Base-by-base conservation (phyloP, 805 yeast genomes). In the Wickerhamiella brachini region DNA sequence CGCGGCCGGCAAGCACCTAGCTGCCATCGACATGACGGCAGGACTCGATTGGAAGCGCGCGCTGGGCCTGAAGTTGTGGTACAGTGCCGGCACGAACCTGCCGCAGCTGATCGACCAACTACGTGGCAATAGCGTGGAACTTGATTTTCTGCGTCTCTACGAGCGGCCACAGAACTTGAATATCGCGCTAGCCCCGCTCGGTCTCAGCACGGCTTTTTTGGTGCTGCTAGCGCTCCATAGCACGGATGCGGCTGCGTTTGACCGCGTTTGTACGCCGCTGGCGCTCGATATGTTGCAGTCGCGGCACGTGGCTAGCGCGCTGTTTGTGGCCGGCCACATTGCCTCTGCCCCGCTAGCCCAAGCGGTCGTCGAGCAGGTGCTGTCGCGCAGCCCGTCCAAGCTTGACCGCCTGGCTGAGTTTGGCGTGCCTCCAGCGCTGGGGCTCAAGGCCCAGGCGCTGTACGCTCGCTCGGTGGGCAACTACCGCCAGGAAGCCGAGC, bases 21-120 rank as follows among this genome's bases (percentile, higher is more conserved):
- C 57, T 4, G 59, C 56, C 2, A 29, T 60, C 10, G 52, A 56
- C 26, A 41, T 61, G 17, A 56, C 71, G 2, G 67, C 66, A 2
- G 77, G 72, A 1, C 70, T 84, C 26, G 74, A 82, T 15, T 85
- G 95, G 94, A 72, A 76, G 52, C 69, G 81, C 31, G 71, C 76
- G 22, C 69, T 89, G 31, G 78, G 80, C 1, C 56, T 85, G 50
- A 62, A 71, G 18, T 57, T 88, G n/a, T 78, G 77, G 60, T 89
- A 81, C 65, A 86, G 85, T 3, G 22, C 57, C 7, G 44, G 45
- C 22, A 47, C 51, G 22, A 51, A 52, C n/a, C 47, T 46, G 15
- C 37, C 37, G 26, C 34, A 51, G 9, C 43, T 54, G 6, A 51
- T 52, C 10, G 45, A 46, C 4, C 6, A 49, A 1, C 26, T 49